Evolutionary conservation across 352 stramenopile species (phyloP).

Genomic region (Pythium phragmiticola): DNA sequence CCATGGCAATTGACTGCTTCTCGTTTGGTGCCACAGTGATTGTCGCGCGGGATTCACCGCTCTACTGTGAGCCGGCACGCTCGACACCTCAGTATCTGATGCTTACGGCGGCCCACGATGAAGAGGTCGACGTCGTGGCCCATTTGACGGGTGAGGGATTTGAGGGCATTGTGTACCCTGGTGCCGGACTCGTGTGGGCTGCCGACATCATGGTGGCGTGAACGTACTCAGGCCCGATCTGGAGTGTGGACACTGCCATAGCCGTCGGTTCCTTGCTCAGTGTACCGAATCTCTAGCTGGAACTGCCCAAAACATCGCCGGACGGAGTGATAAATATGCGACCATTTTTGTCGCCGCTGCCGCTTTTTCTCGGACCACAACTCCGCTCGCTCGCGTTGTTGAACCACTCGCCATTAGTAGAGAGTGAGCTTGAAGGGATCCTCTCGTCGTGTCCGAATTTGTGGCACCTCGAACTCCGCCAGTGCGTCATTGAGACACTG

Average conservation of each 20-base stretch:
- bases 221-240: neutral
- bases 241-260: neutral
- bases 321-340: neutral
- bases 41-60: neutral
- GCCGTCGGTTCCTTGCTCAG: neutral
- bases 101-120: neutral
- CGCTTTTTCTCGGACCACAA: conserved; percentile 4
- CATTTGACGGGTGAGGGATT: neutral
- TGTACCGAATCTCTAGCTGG: neutral
- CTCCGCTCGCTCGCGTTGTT: conserved; percentile 2
- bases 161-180: conserved; percentile 6
- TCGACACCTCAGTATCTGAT: neutral
- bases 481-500: conserved; percentile 7
- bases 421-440: conserved; percentile 1
- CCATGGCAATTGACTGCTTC: neutral
- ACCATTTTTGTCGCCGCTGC: neutral
- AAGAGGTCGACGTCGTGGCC: conserved; percentile 9
- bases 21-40: conserved; percentile 2
- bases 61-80: conserved; percentile 5
- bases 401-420: neutral
- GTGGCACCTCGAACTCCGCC: neutral
- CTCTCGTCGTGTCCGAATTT: conserved; percentile 4
- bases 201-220: neutral
- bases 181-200: conserved; percentile 7
- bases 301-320: neutral